These are phyloP conservation scores for Priceomyces melissophilus DNA, from an alignment of 805 yeast genomes.

Conservation along the genomic window DNA sequence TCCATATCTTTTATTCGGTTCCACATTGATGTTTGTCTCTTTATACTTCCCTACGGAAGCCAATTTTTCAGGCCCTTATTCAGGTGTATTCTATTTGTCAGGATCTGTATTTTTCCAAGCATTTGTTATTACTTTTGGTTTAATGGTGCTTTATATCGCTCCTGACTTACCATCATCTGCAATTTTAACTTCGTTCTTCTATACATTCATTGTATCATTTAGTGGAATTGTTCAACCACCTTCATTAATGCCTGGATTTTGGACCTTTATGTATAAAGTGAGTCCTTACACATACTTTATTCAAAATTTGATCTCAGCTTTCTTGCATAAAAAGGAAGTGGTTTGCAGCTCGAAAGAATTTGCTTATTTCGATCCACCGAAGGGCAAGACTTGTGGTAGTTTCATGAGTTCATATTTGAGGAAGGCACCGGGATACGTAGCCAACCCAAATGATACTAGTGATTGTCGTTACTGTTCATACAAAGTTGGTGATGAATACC, in stretches of 20 bases:
- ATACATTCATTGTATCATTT: slow-evolving; percentile 59
- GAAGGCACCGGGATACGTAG: slow-evolving; percentile 52
- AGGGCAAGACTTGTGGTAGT: slow-evolving; percentile 61
- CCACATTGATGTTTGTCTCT: slow-evolving; percentile 33
- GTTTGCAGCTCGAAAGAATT: slow-evolving; percentile 27
- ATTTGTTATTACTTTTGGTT: slow-evolving; percentile 32
- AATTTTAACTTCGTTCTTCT: slow-evolving; percentile 52
- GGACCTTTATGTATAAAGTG: slow-evolving; percentile 78
- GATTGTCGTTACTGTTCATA: slow-evolving; percentile 50
- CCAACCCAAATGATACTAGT: slow-evolving; percentile 46
- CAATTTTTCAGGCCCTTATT: slow-evolving; percentile 38
- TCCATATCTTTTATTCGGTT: slow-evolving; percentile 46
- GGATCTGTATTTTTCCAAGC: slow-evolving; percentile 24
- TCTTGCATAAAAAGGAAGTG: slow-evolving; percentile 49
- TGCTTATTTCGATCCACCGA: slow-evolving; percentile 37
- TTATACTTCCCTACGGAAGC: slow-evolving; percentile 50
- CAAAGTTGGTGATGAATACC: slow-evolving; percentile 45
- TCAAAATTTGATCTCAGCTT: slow-evolving; percentile 46
- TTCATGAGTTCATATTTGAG: slow-evolving; percentile 46
- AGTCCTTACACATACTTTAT: slow-evolving; percentile 74
- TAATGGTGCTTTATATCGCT: slow-evolving; percentile 49
- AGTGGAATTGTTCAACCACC: slow-evolving; percentile 67
- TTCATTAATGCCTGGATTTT: slow-evolving; percentile 67
- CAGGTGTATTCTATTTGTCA: slow-evolving; percentile 33
- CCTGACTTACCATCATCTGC: slow-evolving; percentile 69